Percentiles rank a stretch among this genome's conserved stretches.
Conservation (phyloP, 2,329 filamentous ascomycete genomes). For the Xylariaceae sp. region DNA sequence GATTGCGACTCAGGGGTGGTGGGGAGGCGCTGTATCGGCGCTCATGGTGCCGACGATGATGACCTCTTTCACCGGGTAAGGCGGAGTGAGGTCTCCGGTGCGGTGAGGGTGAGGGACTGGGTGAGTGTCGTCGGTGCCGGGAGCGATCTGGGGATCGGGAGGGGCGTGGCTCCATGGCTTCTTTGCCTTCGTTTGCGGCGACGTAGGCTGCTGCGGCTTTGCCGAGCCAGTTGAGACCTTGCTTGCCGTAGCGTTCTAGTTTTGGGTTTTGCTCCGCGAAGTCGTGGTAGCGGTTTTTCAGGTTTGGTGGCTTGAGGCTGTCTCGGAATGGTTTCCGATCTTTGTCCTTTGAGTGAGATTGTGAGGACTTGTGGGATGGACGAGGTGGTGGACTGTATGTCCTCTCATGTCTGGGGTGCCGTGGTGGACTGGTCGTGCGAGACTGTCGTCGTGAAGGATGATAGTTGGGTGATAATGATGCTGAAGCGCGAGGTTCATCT, state of each 20-base stretch:
- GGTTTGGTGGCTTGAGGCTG: conserved; percentile 13
- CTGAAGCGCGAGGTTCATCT: conserved; percentile 21
- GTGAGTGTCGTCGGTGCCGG: conserved; percentile 19
- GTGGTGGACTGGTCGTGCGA: conserved; percentile 27
- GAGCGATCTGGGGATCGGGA: conserved; percentile 20
- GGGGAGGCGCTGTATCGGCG: conserved; percentile 15
- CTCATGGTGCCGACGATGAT: conserved; percentile 3
- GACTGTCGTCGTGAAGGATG: conserved; percentile 19
- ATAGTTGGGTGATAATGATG: conserved; percentile 13
- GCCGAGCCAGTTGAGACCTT: conserved; percentile 27
- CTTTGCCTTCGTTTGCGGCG: conserved; percentile 23
- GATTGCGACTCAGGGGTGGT: conserved; percentile 14
- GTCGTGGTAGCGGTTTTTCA: conserved; percentile 20
- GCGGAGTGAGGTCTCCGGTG: conserved; percentile 20
- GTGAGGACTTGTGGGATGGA: conserved; percentile 12
- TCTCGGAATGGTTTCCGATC: conserved; percentile 8
- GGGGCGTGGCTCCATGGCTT: conserved; percentile 10
- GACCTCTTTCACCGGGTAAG: conserved; percentile 15
- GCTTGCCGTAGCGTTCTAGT: conserved; percentile 26
- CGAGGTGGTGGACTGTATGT: conserved; percentile 8
- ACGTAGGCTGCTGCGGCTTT: conserved; percentile 30
- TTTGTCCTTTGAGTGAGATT: conserved; percentile 16
- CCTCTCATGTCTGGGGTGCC: conserved; percentile 19
- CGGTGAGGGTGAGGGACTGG: conserved; percentile 24
- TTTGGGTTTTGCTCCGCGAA: conserved; percentile 23